Base-by-base conservation (phyloP, 495 filamentous ascomycete species). In the Lentithecium fluviatile region DNA sequence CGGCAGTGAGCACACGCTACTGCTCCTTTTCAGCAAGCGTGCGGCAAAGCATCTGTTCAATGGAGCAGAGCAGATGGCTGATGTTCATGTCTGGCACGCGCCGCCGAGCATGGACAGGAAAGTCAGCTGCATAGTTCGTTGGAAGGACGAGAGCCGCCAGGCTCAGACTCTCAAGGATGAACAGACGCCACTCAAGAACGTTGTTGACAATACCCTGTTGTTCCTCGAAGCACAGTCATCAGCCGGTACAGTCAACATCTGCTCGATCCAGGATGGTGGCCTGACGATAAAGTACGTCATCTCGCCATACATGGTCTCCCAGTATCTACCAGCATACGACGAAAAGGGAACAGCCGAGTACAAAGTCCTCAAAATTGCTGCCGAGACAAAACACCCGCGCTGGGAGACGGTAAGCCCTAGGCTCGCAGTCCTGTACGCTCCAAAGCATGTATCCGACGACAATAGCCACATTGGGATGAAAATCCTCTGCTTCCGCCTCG, bases 361-460 rank as follows among this genome's bases (percentile, higher is more conserved):
- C 21, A 26, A 51, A 26, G 46, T 62, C 36, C 13, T 62, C 42
- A 56, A 62, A n/a, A 19, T 62, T 17, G 52, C 53, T 24, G 1
- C 45, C 12, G 6, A 17, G 3, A 15, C 45, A 29, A 12, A 6
- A 17, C 4, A 29, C n/a, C 24, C 13, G 25, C 3, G 8, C 25
- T 20, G 13, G 32, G 1, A 54, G 3, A 10, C 1, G 29, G 8
- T 2, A 11, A 8, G 24, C 15, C 3, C 19, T 40, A 24, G 43
- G 45, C 20, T 62, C 10, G 59, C 59, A 5, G 52, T 62, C 26
- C 45, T 62, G 40, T 62, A 62, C 25, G 34, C 43, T 20, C 40
- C 40, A 13, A 20, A 43, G 13, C 40, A 43, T 20, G 5, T 13
- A 15, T 15, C 40, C 40, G 10, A 32, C 3, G 29, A 32, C 10